Evolutionary conservation across 2,329 filamentous ascomycete species (phyloP).

Genomic region (Amesomyces nigricolor): DNA sequence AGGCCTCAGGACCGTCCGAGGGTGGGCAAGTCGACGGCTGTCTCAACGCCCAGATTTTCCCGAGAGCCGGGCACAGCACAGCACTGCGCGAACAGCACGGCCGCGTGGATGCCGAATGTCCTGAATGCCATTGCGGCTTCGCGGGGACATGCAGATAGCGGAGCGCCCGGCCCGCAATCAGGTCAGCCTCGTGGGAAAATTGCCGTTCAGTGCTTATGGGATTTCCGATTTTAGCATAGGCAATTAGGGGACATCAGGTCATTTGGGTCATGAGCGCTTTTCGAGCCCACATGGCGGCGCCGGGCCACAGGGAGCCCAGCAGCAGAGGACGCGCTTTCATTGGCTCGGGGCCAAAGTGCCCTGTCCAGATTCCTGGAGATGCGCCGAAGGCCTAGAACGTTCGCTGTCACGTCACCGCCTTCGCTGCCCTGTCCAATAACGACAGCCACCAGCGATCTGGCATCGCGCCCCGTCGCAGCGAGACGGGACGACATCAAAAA

Average conservation of each 20-base stretch:
- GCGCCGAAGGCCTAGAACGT: conserved; percentile 18
- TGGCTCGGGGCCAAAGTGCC: conserved; percentile 1
- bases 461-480: not conserved
- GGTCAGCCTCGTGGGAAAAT: conserved; percentile 6
- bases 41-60: not conserved
- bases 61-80: not conserved
- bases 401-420: conserved; percentile 10
- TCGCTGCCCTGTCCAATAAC: not conserved
- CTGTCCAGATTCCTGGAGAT: conserved; percentile 16
- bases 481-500: not conserved
- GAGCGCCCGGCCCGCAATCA: not conserved
- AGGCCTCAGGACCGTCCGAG: too few relatives aligned
- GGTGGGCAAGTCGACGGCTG: too few relatives aligned
- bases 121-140: conserved; percentile 1
- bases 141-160: not conserved
- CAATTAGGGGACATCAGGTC: conserved; percentile 13
- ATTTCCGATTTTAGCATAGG: conserved; percentile 19
- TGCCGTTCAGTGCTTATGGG: conserved; percentile 18
- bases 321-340: not conserved
- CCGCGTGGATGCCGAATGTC: conserved; percentile 4
- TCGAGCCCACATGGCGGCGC: not conserved
- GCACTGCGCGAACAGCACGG: not conserved
- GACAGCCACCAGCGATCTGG: not conserved
- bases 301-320: too few relatives aligned
- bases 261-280: not conserved